Evolutionary conservation across 106 monocot species (phyloP).

Genomic region (Dendrobium chrysotoxum): DNA sequence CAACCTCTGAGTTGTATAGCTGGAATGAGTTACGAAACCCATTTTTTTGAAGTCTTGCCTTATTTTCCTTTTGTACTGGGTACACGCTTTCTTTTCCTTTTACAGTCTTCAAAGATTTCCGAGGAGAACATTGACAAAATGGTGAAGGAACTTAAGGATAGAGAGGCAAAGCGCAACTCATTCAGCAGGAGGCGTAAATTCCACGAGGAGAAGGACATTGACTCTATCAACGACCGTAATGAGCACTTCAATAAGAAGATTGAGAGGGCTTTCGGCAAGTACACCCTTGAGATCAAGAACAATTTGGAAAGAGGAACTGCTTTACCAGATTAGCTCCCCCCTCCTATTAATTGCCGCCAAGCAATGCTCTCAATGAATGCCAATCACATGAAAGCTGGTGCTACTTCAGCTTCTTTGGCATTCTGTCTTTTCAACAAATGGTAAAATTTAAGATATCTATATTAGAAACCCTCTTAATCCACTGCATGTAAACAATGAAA

Average conservation of each 20-base stretch:
- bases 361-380: neutral
- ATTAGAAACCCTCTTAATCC: neutral
- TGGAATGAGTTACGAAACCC: too few relatives aligned
- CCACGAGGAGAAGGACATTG: constrained; percentile 96
- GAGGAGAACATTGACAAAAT: constrained; percentile 85
- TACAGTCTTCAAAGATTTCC: constrained; percentile 47
- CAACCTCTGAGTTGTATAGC: too few relatives aligned
- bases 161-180: constrained; percentile 58
- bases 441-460: neutral
- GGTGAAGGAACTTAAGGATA: constrained; percentile 87
- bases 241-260: constrained; percentile 99
- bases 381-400: neutral
- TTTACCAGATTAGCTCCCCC: constrained; percentile 26
- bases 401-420: neutral
- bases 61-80: too few relatives aligned
- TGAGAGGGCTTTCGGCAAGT: constrained; percentile 96
- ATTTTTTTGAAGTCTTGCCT: too few relatives aligned
- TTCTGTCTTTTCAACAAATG: neutral
- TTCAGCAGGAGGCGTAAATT: constrained; percentile 94
- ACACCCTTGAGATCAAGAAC: constrained; percentile 98
- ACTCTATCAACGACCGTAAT: constrained; percentile 95
- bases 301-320: constrained; percentile 97
- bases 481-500: neutral
- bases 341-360: neutral
- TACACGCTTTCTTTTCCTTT: neutral